These are phyloP conservation scores for Wickerhamomyces ciferrii DNA, from an alignment of 805 yeast species.

Conservation along the genomic window DNA sequence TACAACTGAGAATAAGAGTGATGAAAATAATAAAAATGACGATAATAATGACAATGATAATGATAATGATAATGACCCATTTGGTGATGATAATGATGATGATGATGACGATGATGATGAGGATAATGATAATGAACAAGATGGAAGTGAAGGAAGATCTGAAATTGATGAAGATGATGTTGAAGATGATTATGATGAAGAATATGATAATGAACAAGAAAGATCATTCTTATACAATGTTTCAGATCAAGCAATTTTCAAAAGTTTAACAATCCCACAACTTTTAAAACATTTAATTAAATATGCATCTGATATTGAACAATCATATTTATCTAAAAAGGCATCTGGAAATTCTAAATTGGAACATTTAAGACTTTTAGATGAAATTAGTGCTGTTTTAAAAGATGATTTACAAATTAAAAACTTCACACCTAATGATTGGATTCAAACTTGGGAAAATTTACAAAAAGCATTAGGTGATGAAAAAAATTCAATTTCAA, in stretches of 20 bases:
- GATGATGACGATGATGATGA: constrained; percentile 24
- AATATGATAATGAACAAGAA: constrained; percentile 17
- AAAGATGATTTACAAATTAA: constrained; percentile 4
- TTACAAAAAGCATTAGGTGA: constrained; percentile 30
- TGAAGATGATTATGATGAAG: constrained; percentile 12
- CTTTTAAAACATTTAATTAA: constrained; percentile 8
- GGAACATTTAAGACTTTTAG: constrained; percentile 24
- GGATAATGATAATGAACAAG: constrained; percentile 9
- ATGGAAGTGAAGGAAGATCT: constrained; percentile 16
- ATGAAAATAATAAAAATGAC: neutral
- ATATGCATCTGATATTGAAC: constrained; percentile 23
- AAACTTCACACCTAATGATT: constrained; percentile 19
- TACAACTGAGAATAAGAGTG: neutral
- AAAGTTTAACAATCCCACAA: constrained; percentile 1
- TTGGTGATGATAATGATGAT: constrained; percentile 20
- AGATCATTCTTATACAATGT: neutral
- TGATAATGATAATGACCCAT: constrained; percentile 18
- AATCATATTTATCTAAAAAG: constrained; percentile 21
- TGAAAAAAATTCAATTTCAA: constrained; percentile 40
- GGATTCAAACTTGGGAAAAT: constrained; percentile 31
- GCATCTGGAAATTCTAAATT: constrained; percentile 18
- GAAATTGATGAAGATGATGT: constrained; percentile 14
- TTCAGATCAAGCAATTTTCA: constrained; percentile 5
- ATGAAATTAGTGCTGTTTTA: constrained; percentile 15
- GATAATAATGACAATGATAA: constrained; percentile 18